phyloP scores from a whole-genome alignment of 2,329 filamentous ascomycete species.

The Xylaria sp. region DNA sequence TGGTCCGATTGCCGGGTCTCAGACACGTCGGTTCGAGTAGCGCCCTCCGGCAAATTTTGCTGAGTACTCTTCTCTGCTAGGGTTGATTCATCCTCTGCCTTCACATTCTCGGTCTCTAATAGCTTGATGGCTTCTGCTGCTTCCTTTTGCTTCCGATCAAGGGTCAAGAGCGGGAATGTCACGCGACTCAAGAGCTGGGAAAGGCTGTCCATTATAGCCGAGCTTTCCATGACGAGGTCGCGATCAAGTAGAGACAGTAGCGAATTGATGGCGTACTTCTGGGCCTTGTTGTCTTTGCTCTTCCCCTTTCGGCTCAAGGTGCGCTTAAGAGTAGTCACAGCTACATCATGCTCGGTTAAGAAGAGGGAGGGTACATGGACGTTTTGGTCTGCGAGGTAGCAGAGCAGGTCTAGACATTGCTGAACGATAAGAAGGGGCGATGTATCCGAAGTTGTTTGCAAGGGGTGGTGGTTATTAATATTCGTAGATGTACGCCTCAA shows the following conservation, averaged over 20 bases:
- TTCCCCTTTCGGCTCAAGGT: slow-evolving; percentile 86
- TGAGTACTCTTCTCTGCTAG: slow-evolving; percentile 24
- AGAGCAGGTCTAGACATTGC: slow-evolving; percentile 88
- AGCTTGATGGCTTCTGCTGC: slow-evolving; percentile 54
- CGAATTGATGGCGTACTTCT: slow-evolving; percentile 92
- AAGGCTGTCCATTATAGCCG: slow-evolving; percentile 94
- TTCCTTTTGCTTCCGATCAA: slow-evolving; percentile 74
- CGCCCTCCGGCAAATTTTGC: slow-evolving; percentile 31
- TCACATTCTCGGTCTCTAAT: slow-evolving; percentile 48
- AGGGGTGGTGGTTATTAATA: slow-evolving; percentile 56
- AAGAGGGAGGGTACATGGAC: slow-evolving; percentile 91
- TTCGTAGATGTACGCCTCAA: slow-evolving; percentile 80
- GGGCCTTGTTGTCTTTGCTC: slow-evolving; percentile 82
- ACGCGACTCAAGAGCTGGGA: slow-evolving; percentile 88
- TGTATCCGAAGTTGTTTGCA: slow-evolving; percentile 80
- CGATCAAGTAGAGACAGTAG: slow-evolving; percentile 88
- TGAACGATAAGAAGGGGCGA: slow-evolving; percentile 96
- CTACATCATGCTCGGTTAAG: slow-evolving; percentile 88
- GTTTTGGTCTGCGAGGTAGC: slow-evolving; percentile 85
- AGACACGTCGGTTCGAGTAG: slow-evolving; percentile 33
- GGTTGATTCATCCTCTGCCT: slow-evolving; percentile 38
- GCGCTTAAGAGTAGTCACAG: slow-evolving; percentile 79
- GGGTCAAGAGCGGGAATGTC: slow-evolving; percentile 82
- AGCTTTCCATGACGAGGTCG: slow-evolving; percentile 96
- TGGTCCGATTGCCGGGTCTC: slow-evolving; percentile 40